These are phyloP conservation scores for Daedaleopsis sinensis DNA, from an alignment of 768 basidiomycete genomes.

Conservation along the genomic window DNA sequence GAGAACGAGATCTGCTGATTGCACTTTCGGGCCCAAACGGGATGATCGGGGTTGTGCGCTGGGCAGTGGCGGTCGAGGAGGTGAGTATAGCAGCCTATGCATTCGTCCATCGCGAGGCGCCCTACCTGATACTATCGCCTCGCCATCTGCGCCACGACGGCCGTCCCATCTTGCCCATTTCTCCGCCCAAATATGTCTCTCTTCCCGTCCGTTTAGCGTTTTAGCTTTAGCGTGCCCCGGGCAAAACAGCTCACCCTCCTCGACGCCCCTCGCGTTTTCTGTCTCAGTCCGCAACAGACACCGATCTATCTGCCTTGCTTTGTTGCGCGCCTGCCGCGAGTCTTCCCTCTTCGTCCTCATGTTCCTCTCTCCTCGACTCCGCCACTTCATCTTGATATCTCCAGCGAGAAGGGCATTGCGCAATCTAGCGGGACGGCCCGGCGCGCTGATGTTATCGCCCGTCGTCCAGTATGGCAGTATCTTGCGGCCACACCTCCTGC, in stretches of 20 bases:
- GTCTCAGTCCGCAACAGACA: slow-evolving; percentile 14
- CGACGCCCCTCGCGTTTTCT: slow-evolving; percentile 1
- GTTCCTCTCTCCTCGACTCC: slow-evolving; percentile 28
- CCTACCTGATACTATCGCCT: slow-evolving; percentile 17
- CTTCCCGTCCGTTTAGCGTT: slow-evolving; percentile 30
- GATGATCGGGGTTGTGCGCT: slow-evolving; percentile 17
- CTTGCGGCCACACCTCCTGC: slow-evolving; percentile 2
- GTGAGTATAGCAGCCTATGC: slow-evolving; percentile 4
- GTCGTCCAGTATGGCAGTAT: slow-evolving; percentile 16
- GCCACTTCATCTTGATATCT: slow-evolving; percentile 34
- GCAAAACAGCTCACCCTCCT: slow-evolving; percentile 20
- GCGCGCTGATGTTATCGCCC: slow-evolving; percentile 35
- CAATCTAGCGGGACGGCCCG: slow-evolving; percentile 27
- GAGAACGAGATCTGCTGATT: slow-evolving; percentile 21
- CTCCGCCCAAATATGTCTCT: background rate
- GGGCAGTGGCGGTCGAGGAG: background rate
- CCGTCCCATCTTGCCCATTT: slow-evolving; percentile 6
- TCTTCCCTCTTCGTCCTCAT: slow-evolving; percentile 26
- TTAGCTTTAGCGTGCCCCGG: slow-evolving; percentile 34
- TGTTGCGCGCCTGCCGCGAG: slow-evolving; percentile 8
- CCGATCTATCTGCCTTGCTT: slow-evolving; percentile 25
- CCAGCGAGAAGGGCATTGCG: slow-evolving; percentile 26
- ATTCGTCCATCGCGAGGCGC: too few relatives aligned
- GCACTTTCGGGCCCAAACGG: slow-evolving; percentile 7
- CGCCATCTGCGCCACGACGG: slow-evolving; percentile 12